Percentiles rank a stretch among this genome's conserved stretches.
phyloP scores from a whole-genome alignment of 768 basidiomycete genomes.

The Suillus sp. region DNA sequence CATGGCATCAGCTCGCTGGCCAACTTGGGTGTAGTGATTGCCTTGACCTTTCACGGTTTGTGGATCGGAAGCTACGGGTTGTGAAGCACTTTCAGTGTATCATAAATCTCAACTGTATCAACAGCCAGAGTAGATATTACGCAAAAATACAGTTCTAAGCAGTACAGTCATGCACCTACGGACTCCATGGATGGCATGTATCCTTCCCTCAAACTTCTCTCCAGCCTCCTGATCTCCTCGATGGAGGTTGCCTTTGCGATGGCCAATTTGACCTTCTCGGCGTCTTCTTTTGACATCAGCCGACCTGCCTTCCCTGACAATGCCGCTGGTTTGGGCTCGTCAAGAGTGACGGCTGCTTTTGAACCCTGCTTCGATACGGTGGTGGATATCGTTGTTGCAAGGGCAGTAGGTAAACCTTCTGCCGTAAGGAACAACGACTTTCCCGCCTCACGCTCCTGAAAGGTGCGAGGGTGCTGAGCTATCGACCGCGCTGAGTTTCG shows the following conservation, averaged over 20 bases:
- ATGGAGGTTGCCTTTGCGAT: constrained; percentile 90
- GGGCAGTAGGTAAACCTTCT: constrained; percentile 73
- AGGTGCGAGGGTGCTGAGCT: constrained; percentile 28
- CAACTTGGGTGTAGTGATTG: constrained; percentile 62
- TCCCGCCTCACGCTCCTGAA: constrained; percentile 78
- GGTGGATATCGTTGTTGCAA: constrained; percentile 76
- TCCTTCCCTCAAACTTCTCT: constrained; percentile 82
- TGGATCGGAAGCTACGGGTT: constrained; percentile 63
- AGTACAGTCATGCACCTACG: constrained; percentile 64
- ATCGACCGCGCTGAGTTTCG: constrained; percentile 20
- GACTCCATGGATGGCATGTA: constrained; percentile 79
- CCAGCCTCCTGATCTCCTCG: constrained; percentile 84
- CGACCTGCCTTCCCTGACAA: constrained; percentile 73
- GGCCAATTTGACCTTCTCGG: constrained; percentile 81
- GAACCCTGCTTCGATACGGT: constrained; percentile 68
- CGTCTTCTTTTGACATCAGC: constrained; percentile 90
- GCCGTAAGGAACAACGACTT: constrained; percentile 79
- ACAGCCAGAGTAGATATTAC: constrained; percentile 20
- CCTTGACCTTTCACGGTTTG: constrained; percentile 67
- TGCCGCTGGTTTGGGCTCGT: constrained; percentile 71
- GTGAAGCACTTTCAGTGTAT: background rate
- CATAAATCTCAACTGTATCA: background rate
- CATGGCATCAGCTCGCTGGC: constrained; percentile 72
- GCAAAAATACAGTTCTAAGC: constrained; percentile 36
- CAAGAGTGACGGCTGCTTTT: constrained; percentile 65